A percentile compares a stretch with the other conserved stretches of the same genome.
These are phyloP conservation scores for Lodderomyces pseudojiufengensis DNA, from an alignment of 1,139 yeast species.

Conservation along the genomic window DNA sequence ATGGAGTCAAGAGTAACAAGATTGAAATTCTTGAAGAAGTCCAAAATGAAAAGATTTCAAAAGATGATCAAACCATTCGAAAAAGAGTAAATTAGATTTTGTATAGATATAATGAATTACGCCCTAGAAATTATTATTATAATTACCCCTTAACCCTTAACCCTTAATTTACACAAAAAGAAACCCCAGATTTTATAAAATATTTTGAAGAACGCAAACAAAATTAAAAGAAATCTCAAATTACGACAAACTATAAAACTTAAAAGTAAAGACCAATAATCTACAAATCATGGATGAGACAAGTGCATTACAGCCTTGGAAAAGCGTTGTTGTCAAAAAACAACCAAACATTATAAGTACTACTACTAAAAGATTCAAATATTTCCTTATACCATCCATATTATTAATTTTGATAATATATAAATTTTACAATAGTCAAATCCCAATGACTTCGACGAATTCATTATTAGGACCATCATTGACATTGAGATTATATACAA, in stretches of 20 bases:
- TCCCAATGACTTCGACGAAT: conserved; percentile 5
- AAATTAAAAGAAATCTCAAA: too few species aligned
- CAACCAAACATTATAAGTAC: background rate
- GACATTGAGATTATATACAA: conserved; percentile 44
- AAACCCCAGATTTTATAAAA: too few species aligned
- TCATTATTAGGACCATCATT: conserved; percentile 15
- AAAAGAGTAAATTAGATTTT: too few species aligned
- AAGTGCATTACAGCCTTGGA: background rate
- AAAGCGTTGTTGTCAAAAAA: too few species aligned
- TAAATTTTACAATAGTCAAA: background rate
- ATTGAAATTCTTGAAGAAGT: too few species aligned
- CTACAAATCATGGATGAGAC: background rate
- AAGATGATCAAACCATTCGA: too few species aligned
- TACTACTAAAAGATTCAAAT: background rate
- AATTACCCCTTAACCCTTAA: too few species aligned
- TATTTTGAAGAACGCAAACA: too few species aligned
- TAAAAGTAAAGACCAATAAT: background rate
- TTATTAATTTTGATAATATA: conserved; percentile 1
- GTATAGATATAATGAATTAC: too few species aligned
- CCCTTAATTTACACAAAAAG: too few species aligned
- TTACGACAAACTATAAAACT: background rate
- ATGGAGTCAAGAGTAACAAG: background rate
- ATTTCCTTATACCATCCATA: conserved; percentile 4
- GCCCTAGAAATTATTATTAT: too few species aligned
- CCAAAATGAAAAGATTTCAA: too few species aligned